Base-by-base conservation (phyloP, 495 filamentous ascomycete genomes). In the Staphylotrichum longicolle region DNA sequence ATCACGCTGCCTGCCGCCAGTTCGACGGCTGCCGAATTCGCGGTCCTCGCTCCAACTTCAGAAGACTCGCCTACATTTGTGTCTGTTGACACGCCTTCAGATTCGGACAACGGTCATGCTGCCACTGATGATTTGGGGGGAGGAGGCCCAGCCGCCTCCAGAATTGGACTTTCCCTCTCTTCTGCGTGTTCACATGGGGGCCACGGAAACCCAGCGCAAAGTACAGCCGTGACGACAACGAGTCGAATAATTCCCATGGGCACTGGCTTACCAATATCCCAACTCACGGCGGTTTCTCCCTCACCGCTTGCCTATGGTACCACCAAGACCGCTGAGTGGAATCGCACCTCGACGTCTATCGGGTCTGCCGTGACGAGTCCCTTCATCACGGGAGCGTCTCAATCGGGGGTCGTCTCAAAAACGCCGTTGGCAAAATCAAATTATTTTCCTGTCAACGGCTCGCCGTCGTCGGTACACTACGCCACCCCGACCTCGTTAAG, bases 131-230 rank as follows among this genome's bases (percentile, higher is more conserved):
- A 33, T 3, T 5, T 14, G 1, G 20, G 20, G 20, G 20, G 20
- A 27, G 20, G 20, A 27, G 1, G 20, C 20, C 20, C 20, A 27
- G 20, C 20, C 20, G 0, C 20, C 20, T 27, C 20, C 1, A 54
- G 62, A 3, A 30, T 63, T 40, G 57, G 52, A 1, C 62, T 57
- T 0, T 63, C 66, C 50, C 42, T 54, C 10, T 65, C 64, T 14
- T 54, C 42, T 30, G 56, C 64, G 57, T 3, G 59, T 34, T 11
- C 55, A 7, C 14, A 35, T 6, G 20, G 20, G 20, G 20, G 20
- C 20, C 39, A 37, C 34, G 50, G 50, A 5, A 39, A 3, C 5
- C 50, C 14, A 3, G 3, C 15, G 33, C 14, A 51, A 51, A 51
- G 33, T 6, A 35, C 33, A 7, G 7, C 49, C 14, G 7, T 7